phyloP scores from a whole-genome alignment of 1,139 yeast species.

The Lodderomyces elongisporus region DNA sequence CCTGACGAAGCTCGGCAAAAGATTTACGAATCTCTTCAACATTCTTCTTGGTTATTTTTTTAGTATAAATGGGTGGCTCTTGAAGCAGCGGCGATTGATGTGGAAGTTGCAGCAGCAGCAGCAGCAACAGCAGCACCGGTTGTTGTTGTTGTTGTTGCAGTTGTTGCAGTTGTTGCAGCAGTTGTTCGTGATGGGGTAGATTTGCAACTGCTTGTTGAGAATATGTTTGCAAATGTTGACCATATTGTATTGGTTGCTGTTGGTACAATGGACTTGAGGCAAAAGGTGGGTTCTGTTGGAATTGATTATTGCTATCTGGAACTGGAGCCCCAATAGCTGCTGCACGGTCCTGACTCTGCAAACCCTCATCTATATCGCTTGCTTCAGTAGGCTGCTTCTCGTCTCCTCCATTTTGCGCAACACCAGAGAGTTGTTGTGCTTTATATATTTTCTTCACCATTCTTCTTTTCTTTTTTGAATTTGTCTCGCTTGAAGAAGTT shows the following conservation, averaged over 20 bases:
- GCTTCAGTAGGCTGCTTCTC: neutral
- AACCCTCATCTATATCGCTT: neutral
- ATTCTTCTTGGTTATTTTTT: conserved; percentile 9
- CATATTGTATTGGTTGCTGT: conserved; percentile 1
- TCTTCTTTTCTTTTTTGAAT: conserved; percentile 3
- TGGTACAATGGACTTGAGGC: neutral
- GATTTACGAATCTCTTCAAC: conserved; percentile 8
- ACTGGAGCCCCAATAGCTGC: neutral
- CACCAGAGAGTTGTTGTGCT: neutral
- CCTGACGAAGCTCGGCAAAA: conserved; percentile 7
- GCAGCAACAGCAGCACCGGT: neutral
- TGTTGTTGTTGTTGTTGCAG: neutral
- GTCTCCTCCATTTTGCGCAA: neutral
- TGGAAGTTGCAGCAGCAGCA: neutral
- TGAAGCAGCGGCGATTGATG: neutral
- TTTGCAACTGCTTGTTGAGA: neutral
- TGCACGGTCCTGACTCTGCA: neutral
- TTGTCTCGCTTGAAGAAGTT: conserved; percentile 3
- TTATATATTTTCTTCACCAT: conserved; percentile 2
- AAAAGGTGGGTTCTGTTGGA: neutral
- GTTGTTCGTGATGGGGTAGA: neutral
- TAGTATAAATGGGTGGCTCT: conserved; percentile 4
- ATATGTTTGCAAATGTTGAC: neutral
- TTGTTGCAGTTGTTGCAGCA: neutral
- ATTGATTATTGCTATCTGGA: neutral